These are phyloP conservation scores for Phialemoniopsis sp. DNA, from an alignment of 2,329 filamentous ascomycete genomes.

Conservation along the genomic window DNA sequence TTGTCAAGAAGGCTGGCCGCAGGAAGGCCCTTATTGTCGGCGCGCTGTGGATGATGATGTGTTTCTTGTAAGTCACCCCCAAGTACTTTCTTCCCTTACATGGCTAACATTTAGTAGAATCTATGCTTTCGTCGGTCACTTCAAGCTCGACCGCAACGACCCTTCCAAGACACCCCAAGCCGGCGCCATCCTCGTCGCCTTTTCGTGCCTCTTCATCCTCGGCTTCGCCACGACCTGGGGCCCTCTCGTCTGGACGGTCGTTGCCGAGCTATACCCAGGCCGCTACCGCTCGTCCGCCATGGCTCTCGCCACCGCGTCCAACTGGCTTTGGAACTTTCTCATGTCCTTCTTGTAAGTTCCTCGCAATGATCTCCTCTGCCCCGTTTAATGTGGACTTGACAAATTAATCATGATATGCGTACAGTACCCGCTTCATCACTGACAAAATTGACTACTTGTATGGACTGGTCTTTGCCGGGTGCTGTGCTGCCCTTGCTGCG, in stretches of 20 bases:
- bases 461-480: conserved; percentile 68
- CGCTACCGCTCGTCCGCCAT: conserved; percentile 35
- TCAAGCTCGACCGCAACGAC: conserved; percentile 30
- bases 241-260: conserved; percentile 65
- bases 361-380: too few species aligned
- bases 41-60: conserved; percentile 62
- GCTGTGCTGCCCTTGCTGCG: conserved; percentile 56
- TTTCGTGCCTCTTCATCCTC: conserved; percentile 71
- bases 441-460: conserved; percentile 65
- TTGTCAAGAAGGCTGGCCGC: conserved; percentile 66
- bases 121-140: conserved; percentile 12
- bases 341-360: too few species aligned
- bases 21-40: conserved; percentile 63
- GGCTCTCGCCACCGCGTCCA: conserved; percentile 47
- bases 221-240: conserved; percentile 69
- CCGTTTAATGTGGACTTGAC: too few species aligned
- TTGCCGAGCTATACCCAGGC: conserved; percentile 41
- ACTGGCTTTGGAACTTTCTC: conserved; percentile 62
- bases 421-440: conserved; percentile 53
- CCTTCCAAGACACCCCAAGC: conserved; percentile 31
- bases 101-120: background rate
- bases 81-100: conserved; percentile 15
- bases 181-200: conserved; percentile 67
- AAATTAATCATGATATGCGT: too few species aligned
- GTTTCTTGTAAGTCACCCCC: conserved; percentile 32